Percentiles rank a stretch among this genome's conserved stretches.
Evolutionary conservation across 768 basidiomycete species (phyloP).

Genomic region (Boletellus ananas): DNA sequence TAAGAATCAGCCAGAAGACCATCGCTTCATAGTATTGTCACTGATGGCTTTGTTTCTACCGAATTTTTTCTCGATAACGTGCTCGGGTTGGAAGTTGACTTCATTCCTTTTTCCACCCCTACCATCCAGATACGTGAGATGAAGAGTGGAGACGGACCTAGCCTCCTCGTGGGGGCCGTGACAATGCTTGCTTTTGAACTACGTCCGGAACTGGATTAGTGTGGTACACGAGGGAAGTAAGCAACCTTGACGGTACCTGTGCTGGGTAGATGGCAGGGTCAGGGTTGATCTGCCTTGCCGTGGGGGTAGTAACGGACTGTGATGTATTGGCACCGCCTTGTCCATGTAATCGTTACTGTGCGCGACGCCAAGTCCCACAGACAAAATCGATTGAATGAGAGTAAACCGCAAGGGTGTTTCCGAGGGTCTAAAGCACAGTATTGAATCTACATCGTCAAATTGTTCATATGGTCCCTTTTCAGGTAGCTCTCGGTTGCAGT

Average conservation of each 20-base stretch:
- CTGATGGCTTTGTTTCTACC: conserved; percentile 1
- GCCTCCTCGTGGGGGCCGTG: background rate
- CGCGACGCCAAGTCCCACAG: background rate
- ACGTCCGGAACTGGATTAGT: background rate
- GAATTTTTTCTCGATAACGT: background rate
- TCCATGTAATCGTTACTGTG: background rate
- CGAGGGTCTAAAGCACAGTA: conserved; percentile 1
- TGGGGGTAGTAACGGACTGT: background rate
- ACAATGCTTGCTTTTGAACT: conserved; percentile 4
- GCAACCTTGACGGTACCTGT: background rate
- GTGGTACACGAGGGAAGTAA: background rate
- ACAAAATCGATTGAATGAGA: background rate
- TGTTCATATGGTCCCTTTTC: background rate
- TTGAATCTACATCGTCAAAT: conserved; percentile 10
- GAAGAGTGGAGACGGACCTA: background rate
- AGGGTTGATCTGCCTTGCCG: background rate
- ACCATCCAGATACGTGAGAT: background rate
- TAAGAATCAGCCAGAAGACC: background rate
- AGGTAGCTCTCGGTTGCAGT: background rate
- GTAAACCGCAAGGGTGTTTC: background rate
- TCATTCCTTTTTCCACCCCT: background rate
- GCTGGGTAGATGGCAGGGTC: conserved; percentile 3
- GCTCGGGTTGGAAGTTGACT: background rate
- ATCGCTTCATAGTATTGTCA: background rate
- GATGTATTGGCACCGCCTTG: background rate